Evolutionary conservation across 345 rosid species (phyloP).

Genomic region (Bruguiera gymnorhiza): DNA sequence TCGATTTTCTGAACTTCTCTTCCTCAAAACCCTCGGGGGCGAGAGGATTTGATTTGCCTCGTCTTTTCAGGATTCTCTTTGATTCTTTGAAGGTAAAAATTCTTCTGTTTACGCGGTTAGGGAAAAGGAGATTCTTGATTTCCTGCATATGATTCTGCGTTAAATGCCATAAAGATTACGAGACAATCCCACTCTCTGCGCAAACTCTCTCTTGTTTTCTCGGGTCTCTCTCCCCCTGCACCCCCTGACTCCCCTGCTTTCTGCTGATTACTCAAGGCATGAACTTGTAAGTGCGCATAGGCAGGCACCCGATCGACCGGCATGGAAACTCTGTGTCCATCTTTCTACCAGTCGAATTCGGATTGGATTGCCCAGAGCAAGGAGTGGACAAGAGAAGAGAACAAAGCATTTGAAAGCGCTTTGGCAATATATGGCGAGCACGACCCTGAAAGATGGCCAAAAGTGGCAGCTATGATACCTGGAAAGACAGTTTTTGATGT

Average conservation of each 20-base stretch:
- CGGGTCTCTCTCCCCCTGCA: neutral
- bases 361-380: slow-evolving; percentile 28
- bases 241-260: neutral
- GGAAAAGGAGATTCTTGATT: slow-evolving; percentile 39
- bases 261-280: neutral
- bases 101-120: slow-evolving; percentile 29
- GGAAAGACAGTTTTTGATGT: slow-evolving; percentile 73
- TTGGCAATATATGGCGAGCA: slow-evolving; percentile 60
- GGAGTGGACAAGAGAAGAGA: slow-evolving; percentile 73
- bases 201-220: slow-evolving; percentile 1
- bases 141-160: slow-evolving; percentile 25
- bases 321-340: slow-evolving; percentile 63
- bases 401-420: slow-evolving; percentile 76
- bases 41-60: slow-evolving; percentile 18
- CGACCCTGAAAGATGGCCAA: slow-evolving; percentile 68
- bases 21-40: neutral
- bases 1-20: neutral
- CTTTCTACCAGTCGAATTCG: slow-evolving; percentile 31
- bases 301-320: neutral
- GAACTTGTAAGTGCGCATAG: neutral
- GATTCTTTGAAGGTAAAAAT: slow-evolving; percentile 29
- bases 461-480: slow-evolving; percentile 66
- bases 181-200: neutral
- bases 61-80: slow-evolving; percentile 29
- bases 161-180: slow-evolving; percentile 16